Evolutionary conservation across 2,329 filamentous ascomycete genomes (phyloP), one percentile per base, ranked within the genome.

Genomic region (Clonostachys solani): DNA sequence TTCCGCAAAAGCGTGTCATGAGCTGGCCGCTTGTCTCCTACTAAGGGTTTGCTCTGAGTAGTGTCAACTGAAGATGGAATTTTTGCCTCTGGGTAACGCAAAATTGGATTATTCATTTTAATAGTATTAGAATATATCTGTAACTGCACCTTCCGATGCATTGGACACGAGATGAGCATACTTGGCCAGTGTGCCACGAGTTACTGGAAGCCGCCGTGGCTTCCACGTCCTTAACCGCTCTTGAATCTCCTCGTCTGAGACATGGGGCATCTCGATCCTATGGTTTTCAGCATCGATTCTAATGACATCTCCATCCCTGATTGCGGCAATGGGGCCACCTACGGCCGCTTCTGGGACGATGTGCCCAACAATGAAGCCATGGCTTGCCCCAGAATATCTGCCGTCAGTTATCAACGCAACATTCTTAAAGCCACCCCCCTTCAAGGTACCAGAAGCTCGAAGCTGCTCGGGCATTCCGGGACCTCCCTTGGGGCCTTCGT

Each of bases 381-480:
- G 89, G 51, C 81, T 87, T 45, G 88, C 90, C 48, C 90, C 90
- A 8, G 82, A 87, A 74, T 90, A 92, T 37, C 87, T 81, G 1
- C 83, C 83, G 57, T 91, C 86, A 2, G 86, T 89, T 50, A 90
- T 75, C 42, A 90, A 78, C 1, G 86, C 86, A 13, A 89, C 83
- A 56, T 89, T 78, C 56, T 85, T 85, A 40, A 96, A 79, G 36
- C 87, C 87, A 7, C 90, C 89, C 46, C 92, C 92, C 89, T 96
- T 96, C 60, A 96, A 87, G 44, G 91, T 89, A 0, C 89, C 91
- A 46, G 82, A 88, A n/a, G 92, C 89, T 74, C 95, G 95, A 52
- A 96, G 75, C 77, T 95, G 92, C 72, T 96, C 92, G 33, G 91
- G 92, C 86, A 96, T 96, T 48, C 92, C 92, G 1, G 92, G 92